phyloP scores from a whole-genome alignment of 169 alveolate species.

The Babesia gibsoni region DNA sequence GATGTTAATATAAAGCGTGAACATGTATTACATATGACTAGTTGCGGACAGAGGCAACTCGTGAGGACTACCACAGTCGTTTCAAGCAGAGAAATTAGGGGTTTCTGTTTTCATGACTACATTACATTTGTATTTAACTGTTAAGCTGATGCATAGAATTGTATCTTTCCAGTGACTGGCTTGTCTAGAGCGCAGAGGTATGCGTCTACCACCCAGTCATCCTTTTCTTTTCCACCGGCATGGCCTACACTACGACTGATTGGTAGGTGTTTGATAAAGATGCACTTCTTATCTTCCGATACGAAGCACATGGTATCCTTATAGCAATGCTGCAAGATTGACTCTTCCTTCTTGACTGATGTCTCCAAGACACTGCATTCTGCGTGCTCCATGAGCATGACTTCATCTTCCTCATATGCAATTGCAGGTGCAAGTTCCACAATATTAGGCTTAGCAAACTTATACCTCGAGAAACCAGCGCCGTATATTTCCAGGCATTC shows the following conservation, averaged over 20 bases:
- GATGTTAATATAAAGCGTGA: too few species aligned
- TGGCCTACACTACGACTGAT: not conserved
- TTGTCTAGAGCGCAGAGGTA: constrained; percentile 25
- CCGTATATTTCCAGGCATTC: constrained; percentile 7
- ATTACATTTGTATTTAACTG: too few species aligned
- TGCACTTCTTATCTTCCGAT: constrained; percentile 45
- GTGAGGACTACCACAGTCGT: too few species aligned
- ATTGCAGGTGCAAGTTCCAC: constrained; percentile 5
- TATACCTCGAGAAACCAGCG: constrained; percentile 17
- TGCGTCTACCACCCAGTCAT: constrained; percentile 35
- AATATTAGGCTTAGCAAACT: constrained; percentile 1
- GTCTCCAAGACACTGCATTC: not conserved
- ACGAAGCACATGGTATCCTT: constrained; percentile 23
- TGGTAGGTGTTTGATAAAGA: constrained; percentile 40
- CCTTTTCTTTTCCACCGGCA: not conserved
- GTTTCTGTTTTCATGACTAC: too few species aligned
- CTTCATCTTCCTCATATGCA: not conserved
- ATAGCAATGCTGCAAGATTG: not conserved
- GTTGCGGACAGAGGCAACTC: too few species aligned
- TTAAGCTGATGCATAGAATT: constrained; percentile 19
- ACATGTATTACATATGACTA: too few species aligned
- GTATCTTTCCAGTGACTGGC: constrained; percentile 26
- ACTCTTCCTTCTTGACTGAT: not conserved
- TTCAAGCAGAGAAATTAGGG: too few species aligned
- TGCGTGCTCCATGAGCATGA: not conserved